A percentile compares a stretch with the other conserved stretches of the same genome.
Conservation (phyloP, 208 protist genomes). For the Leishmania guyanensis region DNA sequence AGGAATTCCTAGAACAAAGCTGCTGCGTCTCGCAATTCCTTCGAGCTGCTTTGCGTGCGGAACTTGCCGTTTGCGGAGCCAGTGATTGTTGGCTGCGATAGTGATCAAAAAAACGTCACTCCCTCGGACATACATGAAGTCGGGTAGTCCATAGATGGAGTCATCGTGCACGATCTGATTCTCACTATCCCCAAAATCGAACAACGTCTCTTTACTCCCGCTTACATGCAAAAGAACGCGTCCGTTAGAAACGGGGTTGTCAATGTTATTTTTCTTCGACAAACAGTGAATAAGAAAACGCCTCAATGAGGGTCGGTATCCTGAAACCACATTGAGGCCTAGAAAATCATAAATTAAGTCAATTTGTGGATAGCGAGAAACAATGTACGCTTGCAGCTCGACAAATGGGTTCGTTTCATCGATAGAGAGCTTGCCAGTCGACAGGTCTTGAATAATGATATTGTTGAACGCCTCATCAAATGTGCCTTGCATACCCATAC, state of each 20-base stretch:
- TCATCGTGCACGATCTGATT: constrained; percentile 59
- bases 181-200: constrained; percentile 76
- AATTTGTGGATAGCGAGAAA: constrained; percentile 69
- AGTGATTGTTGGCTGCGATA: constrained; percentile 82
- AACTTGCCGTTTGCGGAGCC: constrained; percentile 81
- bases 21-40: constrained; percentile 74
- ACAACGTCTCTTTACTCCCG: constrained; percentile 57
- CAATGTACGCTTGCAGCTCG: constrained; percentile 56
- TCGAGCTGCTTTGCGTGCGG: constrained; percentile 84
- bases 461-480: constrained; percentile 85
- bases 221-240: constrained; percentile 49
- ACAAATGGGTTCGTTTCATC: constrained; percentile 64
- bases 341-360: constrained; percentile 85
- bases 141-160: constrained; percentile 66
- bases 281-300: constrained; percentile 54
- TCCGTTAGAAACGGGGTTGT: constrained; percentile 15
- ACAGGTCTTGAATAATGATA: constrained; percentile 69
- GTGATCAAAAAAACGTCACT: constrained; percentile 77
- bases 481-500: constrained; percentile 64
- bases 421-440: constrained; percentile 47
- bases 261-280: constrained; percentile 23
- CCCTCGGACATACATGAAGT: constrained; percentile 78
- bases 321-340: constrained; percentile 66
- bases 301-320: constrained; percentile 68
- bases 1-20: constrained; percentile 80